Base-by-base conservation (phyloP, 352 stramenopile genomes). In the Elongisporangium undulatum region DNA sequence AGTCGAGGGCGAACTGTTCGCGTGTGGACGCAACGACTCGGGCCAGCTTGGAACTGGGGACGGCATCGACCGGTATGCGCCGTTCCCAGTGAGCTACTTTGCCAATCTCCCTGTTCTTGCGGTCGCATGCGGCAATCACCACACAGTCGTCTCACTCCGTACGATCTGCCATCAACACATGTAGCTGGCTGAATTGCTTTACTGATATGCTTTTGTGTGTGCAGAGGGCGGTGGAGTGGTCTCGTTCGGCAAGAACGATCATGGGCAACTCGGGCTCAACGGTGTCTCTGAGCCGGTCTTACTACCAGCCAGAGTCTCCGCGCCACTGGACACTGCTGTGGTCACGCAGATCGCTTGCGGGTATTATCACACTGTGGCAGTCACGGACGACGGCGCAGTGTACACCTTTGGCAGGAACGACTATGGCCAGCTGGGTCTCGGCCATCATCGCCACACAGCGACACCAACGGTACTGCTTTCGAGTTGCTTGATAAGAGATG, bases 11-110 rank as follows among this genome's bases (percentile, higher is more conserved):
- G 77, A 92, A 38, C 65, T 97, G 34, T 96, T 84, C 49, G 64
- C 85, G 9, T 98, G 93, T 51, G 93, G 93, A 2, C 87, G 91
- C 39, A 98, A 98, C 60, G 90, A 98, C 67, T 97, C 96, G 53
- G 91, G 92, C 0, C 93, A 98, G 58, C 70, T 98, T 0, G 92
- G 92, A 19, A 79, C 73, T 26, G 77, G 75, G 15, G 86, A 94
- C 50, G 75, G 68, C 17, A 67, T 75, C 4, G 89, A 96, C 49
- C 75, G 85, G 45, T 83, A 87, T 26, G 67, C 83, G 16, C 92
- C 87, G 38, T 74, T 68, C 24, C 68, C 70, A 0, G 73, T 96
- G 16, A 66, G 62, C 20, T 83, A 69, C 50, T 92, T 84, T 51
- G 72, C 67, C 51, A 58, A 57, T 10, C 68, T 59, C 19, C 63